Base-by-base conservation (phyloP, 495 filamentous ascomycete genomes). In the Xylaria nigripes region DNA sequence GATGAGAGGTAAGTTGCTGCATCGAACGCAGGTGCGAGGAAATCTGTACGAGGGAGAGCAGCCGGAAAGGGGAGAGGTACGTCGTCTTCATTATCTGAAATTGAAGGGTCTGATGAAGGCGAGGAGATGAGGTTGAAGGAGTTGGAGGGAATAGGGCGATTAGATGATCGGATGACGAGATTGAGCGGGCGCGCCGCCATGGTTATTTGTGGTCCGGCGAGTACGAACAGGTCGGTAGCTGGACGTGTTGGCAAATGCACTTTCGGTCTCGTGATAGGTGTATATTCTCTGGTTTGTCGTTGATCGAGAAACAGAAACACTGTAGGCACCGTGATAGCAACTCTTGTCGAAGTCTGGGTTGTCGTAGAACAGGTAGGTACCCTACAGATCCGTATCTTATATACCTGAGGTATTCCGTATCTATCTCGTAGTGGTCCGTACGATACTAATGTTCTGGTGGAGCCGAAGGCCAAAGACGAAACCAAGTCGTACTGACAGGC, bases 1-100 rank as follows among this genome's bases (percentile, higher is more conserved):
- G 85, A 84, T 6, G 88, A 87, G 34, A 99, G 84, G 72, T 94
- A 99, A 0, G 73, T 71, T 6, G 85, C 80, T 16, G 94, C 86
- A 57, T 86, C 80, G 72, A 99, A 99, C 57, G 83, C 70, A 1
- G 85, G 78, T 15, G 82, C 69, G 3, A 95, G 82, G 70, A 95
- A 96, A 53, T 87, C 86, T 32, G 74, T 69, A 21, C 91, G 87
- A 12, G 87, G 78, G 43, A 96, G 79, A 3, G 89, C 87, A 34
- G 82, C 75, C 8, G 90, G 90, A 72, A 91, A 96, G 29, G 90
- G 90, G 19, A 95, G 82, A 40, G 80, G 78, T 45, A 79, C 77
- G 52, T 81, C 76, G 57, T 86, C 79, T 62, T 84, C 81, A 12
- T 58, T 56, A 22, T 57, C 57, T 15, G 54, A 53, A 12, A 12